These are phyloP conservation scores for Boletus rubroflammeus DNA, from an alignment of 768 basidiomycete species.

Conservation along the genomic window DNA sequence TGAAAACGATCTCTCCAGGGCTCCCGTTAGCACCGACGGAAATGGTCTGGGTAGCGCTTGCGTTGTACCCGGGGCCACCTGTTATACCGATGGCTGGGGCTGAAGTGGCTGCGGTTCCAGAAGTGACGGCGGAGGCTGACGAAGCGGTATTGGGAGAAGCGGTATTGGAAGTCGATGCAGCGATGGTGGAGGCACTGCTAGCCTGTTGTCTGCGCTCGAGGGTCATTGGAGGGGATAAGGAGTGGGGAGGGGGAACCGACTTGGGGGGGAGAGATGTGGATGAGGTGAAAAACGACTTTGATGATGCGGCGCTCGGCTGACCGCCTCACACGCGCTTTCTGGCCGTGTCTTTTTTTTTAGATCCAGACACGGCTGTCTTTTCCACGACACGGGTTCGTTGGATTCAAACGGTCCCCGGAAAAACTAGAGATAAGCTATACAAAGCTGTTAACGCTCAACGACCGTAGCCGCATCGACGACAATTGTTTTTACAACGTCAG, in stretches of 20 bases:
- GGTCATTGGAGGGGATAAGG: conserved; percentile 7
- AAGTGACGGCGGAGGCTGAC: not conserved
- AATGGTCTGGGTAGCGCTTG: conserved; percentile 19
- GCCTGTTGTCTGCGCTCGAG: conserved; percentile 26
- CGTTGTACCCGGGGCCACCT: conserved; percentile 24
- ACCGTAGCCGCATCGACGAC: no score
- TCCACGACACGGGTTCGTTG: no score
- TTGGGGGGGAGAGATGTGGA: not conserved
- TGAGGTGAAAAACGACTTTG: not conserved
- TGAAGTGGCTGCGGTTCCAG: conserved; percentile 1
- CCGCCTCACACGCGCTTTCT: conserved; percentile 13
- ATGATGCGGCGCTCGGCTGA: not conserved
- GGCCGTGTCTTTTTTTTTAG: conserved; percentile 12
- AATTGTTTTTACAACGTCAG: not conserved
- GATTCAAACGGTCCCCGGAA: no score
- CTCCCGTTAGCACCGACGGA: conserved; percentile 37
- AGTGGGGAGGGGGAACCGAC: not conserved
- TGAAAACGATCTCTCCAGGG: conserved; percentile 47
- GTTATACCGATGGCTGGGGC: conserved; percentile 18
- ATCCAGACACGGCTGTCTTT: not conserved
- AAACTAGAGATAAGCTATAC: no score
- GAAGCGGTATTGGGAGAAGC: not conserved
- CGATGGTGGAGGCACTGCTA: not conserved
- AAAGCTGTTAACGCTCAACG: no score
- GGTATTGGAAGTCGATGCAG: not conserved